Base-by-base conservation (phyloP, 129 eudicot genomes). In the Flaveria linearis region DNA sequence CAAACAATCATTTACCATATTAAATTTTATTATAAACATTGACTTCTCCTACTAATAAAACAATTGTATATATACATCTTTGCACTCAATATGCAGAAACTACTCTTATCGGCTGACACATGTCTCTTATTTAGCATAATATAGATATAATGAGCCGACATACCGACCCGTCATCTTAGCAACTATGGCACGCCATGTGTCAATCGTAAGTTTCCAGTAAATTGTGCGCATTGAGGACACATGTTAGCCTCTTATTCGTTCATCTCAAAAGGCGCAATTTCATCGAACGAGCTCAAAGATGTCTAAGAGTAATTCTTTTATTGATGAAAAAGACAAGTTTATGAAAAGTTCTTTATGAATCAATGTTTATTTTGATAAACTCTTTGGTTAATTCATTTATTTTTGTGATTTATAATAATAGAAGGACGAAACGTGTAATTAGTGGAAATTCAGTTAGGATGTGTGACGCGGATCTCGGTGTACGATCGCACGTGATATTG, bases 401-500 rank as follows among this genome's bases (percentile, higher is more conserved):
- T 49, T 16, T 51, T 4, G 22, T 52, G 58, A 52, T 52, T 0
- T 1, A 28, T 9, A 17, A 52, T 30, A 33, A 16, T 5, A 26
- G 60, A 71, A 16, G 65, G 65, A 47, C 61, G 5, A 16, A 25
- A 69, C 0, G 8, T 69, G 47, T 71, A 3, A 47, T 28, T n/a
- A 63, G 0, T 17, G 25, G 5, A 76, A 53, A 9, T 2, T 17
- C 12, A 39, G 46, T 3, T 9, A 9, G 7, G 57, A 62, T 2
- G 14, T 17, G 30, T 66, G 79, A 73, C 79, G 75, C 60, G 26
- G 75, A 79, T 79, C 75, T 65, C 62, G 63, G 75, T 73, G 75
- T 73, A 73, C 13, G 51, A 67, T 12, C 36, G 63, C 75, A 80
- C 83, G 83, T 73, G 75, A 22, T 72, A 47, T 45, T 45, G 14